Base-by-base conservation (phyloP, 2,329 filamentous ascomycete genomes). In the Pseudogymnoascus sp. region DNA sequence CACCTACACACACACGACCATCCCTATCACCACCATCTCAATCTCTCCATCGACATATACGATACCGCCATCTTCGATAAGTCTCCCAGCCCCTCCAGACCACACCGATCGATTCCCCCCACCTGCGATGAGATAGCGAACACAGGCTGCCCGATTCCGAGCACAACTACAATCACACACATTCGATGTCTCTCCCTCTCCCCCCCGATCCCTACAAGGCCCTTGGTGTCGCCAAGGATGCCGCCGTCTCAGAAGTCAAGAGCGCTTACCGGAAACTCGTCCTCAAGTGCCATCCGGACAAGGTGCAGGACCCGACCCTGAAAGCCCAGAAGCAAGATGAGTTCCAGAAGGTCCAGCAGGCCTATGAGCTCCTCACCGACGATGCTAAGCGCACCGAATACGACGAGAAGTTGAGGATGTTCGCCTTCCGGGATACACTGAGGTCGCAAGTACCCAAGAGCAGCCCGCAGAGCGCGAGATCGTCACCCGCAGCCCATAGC, bases 321-420 rank as follows among this genome's bases (percentile, higher is more conserved):
- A 95, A 94, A 76, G 84, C 85, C 64, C 78, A 85, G 69, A 95
- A 92, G 74, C 86, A 90, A 69, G 87, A 91, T 69, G 88, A 96
- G 75, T 99, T 97, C 71, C 92, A 97, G 75, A 87, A 86, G 73
- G 90, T 97, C 35, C 92, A 97, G 74, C 85, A 92, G 69, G 92
- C 94, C 60, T 99, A 96, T 76, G 94, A 97, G 75, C 80, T 94
- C 31, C 83, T 99, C 65, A 90, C 85, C 70, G 88, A 97, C 72
- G 89, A 93, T 29, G 80, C 78, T 6, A 85, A 87, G 72, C 81
- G 91, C 64, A 76, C 79, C 63, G 85, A 86, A 68, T 96, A 97
- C 74, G 91, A 97, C 75, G 86, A 91, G 61, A 83, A 87, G 72
- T 80, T 88, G 65, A 85, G 81, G 69, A 74, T 92, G 65, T 84